Evolutionary conservation across 208 protist species (phyloP).

Genomic region (Trypanosoma platydactyli): DNA sequence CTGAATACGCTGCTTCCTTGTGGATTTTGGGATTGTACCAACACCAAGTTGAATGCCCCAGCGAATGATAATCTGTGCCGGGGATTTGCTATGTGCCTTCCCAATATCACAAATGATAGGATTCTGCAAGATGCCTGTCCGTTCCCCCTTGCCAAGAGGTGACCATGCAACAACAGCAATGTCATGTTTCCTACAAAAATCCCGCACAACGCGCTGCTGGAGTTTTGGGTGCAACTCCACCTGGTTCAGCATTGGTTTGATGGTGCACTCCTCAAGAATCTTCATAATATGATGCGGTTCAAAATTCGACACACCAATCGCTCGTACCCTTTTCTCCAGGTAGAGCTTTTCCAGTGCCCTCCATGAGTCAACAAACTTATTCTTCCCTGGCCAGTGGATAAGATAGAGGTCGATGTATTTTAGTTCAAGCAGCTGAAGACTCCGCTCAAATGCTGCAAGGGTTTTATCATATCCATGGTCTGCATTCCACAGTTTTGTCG

Average conservation of each 20-base stretch:
- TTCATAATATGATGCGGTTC: constrained; percentile 49
- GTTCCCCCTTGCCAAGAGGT: constrained; percentile 65
- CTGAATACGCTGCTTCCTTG: constrained; percentile 67
- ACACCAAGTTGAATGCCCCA: constrained; percentile 72
- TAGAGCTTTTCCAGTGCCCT: constrained; percentile 68
- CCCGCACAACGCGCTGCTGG: constrained; percentile 55
- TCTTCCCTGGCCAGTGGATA: constrained; percentile 94
- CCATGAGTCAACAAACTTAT: constrained; percentile 59
- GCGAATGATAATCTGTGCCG: constrained; percentile 74
- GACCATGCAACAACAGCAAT: constrained; percentile 86
- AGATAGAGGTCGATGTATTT: constrained; percentile 96
- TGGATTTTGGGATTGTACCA: constrained; percentile 87
- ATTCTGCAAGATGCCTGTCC: constrained; percentile 32
- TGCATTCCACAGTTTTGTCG: constrained; percentile 86
- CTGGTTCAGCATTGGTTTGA: constrained; percentile 89
- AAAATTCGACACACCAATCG: constrained; percentile 93
- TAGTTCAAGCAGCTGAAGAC: constrained; percentile 74
- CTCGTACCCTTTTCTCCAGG: constrained; percentile 65
- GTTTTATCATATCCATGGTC: constrained; percentile 65
- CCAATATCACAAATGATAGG: constrained; percentile 44
- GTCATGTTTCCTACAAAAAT: constrained; percentile 63
- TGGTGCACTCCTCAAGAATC: constrained; percentile 61
- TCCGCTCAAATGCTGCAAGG: constrained; percentile 70
- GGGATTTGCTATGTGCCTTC: constrained; percentile 49
- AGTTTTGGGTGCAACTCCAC: constrained; percentile 89